Evolutionary conservation across 805 yeast genomes (phyloP), one percentile per base, ranked within the genome.

Genomic region (Yamadazyma nakazawae): DNA sequence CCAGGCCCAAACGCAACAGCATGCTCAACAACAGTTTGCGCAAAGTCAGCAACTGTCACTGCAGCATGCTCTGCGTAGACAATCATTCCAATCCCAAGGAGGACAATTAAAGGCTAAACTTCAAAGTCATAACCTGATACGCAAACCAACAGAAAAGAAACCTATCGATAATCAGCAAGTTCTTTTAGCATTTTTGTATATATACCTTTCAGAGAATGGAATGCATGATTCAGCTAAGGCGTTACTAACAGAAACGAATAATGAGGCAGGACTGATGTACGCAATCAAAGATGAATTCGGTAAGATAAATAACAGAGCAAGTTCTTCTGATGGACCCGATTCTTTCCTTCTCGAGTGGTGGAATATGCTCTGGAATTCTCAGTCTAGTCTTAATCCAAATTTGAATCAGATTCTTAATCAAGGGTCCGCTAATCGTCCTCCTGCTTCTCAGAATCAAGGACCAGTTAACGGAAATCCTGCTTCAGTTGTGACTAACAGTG

Each of bases 341-440:
- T 69, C 80, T 0, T 77, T 78, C 49, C 57, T 80, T 12, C 58
- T 75, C 40, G 82, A 80, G 51, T 80, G 84, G 84, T 80, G 82
- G 81, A 69, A 72, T 42, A 61, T 74, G 9, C 54, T 80, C 12
- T 74, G 80, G 76, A 65, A 76, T 13, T 47, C 75, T n/a, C 79
- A 77, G 51, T 65, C 74, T 9, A 72, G 68, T 43, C 70, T 78
- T 31, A 62, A 64, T 50, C 67, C 67, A 13, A 56, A 56, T 32
- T 46, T 66, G 46, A 62, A 62, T 40, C 68, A 62, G 40, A 30
- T 57, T 17, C 35, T 45, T 8, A 40, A 40, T 24, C 17, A 26
- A 36, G 18, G 37, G 41, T 17, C 51, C 14, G 2, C 43, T 7
- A 34, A 32, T 21, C 7, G 43, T 3, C 43, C 37, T 3, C 21